These are phyloP conservation scores for Saturnispora hagleri DNA, from an alignment of 805 yeast species.

Conservation along the genomic window DNA sequence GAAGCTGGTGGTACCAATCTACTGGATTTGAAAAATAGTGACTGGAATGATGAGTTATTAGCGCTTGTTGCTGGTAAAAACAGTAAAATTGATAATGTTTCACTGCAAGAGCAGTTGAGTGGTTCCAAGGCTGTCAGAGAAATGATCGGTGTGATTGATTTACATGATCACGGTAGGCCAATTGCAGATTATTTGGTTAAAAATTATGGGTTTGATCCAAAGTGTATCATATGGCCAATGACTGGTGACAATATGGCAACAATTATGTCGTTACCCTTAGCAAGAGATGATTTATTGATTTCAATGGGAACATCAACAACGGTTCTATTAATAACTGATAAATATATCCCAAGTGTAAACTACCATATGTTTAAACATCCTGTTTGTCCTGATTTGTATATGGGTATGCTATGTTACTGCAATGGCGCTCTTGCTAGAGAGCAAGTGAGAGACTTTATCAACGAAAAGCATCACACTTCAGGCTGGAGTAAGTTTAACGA, in stretches of 20 bases:
- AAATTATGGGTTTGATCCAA: slow-evolving; percentile 51
- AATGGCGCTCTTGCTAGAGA: slow-evolving; percentile 88
- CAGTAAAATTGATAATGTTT: slow-evolving; percentile 31
- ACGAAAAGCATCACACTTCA: slow-evolving; percentile 29
- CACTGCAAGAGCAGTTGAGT: slow-evolving; percentile 16
- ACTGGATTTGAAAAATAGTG: slow-evolving; percentile 54
- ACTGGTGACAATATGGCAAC: slow-evolving; percentile 93
- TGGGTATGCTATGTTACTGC: slow-evolving; percentile 95
- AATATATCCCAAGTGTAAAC: slow-evolving; percentile 67
- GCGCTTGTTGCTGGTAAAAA: slow-evolving; percentile 46
- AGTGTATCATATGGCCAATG: slow-evolving; percentile 61
- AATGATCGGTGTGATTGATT: slow-evolving; percentile 48
- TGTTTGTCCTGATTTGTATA: slow-evolving; percentile 60
- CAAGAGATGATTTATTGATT: slow-evolving; percentile 65
- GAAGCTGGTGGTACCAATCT: slow-evolving; percentile 94
- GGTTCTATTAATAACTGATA: slow-evolving; percentile 68
- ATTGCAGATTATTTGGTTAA: slow-evolving; percentile 52
- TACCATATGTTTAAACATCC: slow-evolving; percentile 87
- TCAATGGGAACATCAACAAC: slow-evolving; percentile 93
- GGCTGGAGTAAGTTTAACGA: slow-evolving; percentile 59
- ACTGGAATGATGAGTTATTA: slow-evolving; percentile 50
- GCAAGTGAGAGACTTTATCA: slow-evolving; percentile 54
- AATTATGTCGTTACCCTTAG: slow-evolving; percentile 69
- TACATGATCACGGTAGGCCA: slow-evolving; percentile 38
- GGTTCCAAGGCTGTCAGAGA: slow-evolving; percentile 34